Evolutionary conservation across 768 basidiomycete genomes (phyloP), one percentile per base, ranked within the genome.

Genomic region (Rhizopogon vesiculosus): DNA sequence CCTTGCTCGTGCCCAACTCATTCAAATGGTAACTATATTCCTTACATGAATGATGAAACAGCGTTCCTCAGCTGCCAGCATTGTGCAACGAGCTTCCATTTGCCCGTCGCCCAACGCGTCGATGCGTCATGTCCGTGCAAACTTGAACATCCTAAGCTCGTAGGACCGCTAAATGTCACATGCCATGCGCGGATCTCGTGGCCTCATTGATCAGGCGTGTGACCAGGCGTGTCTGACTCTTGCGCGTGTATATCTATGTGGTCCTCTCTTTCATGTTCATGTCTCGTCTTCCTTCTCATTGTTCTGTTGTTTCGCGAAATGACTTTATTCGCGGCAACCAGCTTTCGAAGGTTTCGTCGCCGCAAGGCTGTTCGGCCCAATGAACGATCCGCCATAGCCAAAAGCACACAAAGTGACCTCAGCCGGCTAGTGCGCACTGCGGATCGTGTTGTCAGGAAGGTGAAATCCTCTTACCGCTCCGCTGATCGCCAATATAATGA

Each of bases 361-460:
- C 74, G 70, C 33, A 85, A 78, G 74, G 76, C 74, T 57, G 61
- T 75, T 46, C 72, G 78, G 77, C 58, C 77, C 81, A 35, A 78
- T 78, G 7, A 76, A 38, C 33, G 53, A 38, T 56, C 59, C 12
- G 18, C 53, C 13, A 39, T 56, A 8, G 54, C 81, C 54, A 84
- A 84, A 67, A 71, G 77, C 22, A 87, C 88, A 77, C 76, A 80
- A 56, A 81, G 79, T 67, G 89, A 91, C 69, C 77, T 93, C 56
- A 80, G 81, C 66, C 71, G 76, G 56, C 82, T 93, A 64, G 81
- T 89, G 55, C 73, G 75, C 49, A 79, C 79, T n/a, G 69, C 80
- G 50, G 83, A 88, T 65, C 71, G 79, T 38, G 63, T 64, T 28
- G 71, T 76, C 53, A 81, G 80, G 67, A 87, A 86, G 79, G 89